Conservation (phyloP, 2,329 filamentous ascomycete genomes). For the Hawksworthiomyces lignivorus region DNA sequence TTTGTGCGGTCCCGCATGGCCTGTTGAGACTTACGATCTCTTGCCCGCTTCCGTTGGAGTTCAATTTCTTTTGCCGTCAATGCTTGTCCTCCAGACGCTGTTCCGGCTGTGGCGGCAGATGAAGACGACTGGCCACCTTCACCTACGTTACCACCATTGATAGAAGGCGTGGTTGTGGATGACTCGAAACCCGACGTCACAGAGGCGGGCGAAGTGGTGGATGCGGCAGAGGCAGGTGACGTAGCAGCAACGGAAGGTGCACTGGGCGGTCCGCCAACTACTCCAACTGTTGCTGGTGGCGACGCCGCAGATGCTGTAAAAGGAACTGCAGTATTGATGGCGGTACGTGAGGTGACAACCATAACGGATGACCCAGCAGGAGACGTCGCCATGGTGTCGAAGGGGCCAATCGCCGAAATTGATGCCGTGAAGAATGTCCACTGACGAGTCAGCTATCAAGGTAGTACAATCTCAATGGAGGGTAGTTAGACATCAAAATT, state of each 20-base stretch:
- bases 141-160: not conserved
- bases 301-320: not conserved
- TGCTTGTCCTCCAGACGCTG: not conserved
- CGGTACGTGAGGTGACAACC: too few species aligned
- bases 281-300: not conserved
- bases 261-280: not conserved
- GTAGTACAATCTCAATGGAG: too few species aligned
- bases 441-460: not conserved
- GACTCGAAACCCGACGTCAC: not conserved
- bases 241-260: not conserved
- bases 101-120: not conserved
- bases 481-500: too few species aligned
- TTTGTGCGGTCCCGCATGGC: constrained; percentile 26
- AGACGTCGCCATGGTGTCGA: not conserved
- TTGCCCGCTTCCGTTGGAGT: constrained; percentile 23
- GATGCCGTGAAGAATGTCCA: not conserved
- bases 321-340: too few species aligned
- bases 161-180: not conserved
- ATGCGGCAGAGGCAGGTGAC: not conserved
- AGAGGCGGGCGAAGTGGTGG: constrained; percentile 3
- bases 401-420: not conserved
- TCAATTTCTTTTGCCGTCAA: constrained; percentile 16
- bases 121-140: not conserved
- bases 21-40: constrained; percentile 26
- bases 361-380: too few species aligned